These are phyloP conservation scores for Eimeria brunetti DNA, from an alignment of 169 alveolate species.

Conservation along the genomic window DNA sequence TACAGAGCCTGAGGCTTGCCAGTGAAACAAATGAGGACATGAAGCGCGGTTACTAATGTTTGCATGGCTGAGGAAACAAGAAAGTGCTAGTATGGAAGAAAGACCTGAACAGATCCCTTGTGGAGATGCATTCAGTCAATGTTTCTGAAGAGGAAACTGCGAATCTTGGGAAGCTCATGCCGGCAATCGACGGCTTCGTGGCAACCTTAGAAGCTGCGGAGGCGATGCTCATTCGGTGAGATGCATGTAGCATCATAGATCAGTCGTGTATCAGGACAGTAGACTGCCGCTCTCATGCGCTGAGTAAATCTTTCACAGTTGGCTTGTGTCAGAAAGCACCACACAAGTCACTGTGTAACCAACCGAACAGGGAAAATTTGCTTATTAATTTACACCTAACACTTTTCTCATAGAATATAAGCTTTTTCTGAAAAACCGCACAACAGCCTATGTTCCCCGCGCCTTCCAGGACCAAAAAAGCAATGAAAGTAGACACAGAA, in stretches of 20 bases:
- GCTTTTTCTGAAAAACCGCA: neutral
- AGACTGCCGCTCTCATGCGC: neutral
- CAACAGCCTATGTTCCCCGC: neutral
- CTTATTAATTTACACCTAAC: neutral
- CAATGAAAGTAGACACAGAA: slow-evolving; percentile 78
- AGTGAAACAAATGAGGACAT: neutral
- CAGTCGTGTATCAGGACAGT: neutral
- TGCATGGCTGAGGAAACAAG: neutral
- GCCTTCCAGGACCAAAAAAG: slow-evolving; percentile 76
- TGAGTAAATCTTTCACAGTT: neutral
- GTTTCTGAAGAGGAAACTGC: slow-evolving; percentile 69
- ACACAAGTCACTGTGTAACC: neutral
- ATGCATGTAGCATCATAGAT: neutral
- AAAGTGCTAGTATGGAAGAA: neutral
- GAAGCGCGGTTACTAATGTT: neutral
- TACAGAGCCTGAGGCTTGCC: neutral
- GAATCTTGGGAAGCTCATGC: slow-evolving; percentile 73
- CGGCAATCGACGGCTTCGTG: slow-evolving; percentile 71
- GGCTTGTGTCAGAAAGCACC: neutral
- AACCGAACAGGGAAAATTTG: neutral
- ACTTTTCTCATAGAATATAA: neutral
- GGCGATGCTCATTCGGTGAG: slow-evolving; percentile 70
- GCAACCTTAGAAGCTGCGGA: slow-evolving; percentile 78
- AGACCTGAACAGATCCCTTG: neutral
- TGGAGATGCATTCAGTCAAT: slow-evolving; percentile 23